Evolutionary conservation across 1,284 basidiomycete genomes (phyloP).

Genomic region (Porogramme epimiltina): DNA sequence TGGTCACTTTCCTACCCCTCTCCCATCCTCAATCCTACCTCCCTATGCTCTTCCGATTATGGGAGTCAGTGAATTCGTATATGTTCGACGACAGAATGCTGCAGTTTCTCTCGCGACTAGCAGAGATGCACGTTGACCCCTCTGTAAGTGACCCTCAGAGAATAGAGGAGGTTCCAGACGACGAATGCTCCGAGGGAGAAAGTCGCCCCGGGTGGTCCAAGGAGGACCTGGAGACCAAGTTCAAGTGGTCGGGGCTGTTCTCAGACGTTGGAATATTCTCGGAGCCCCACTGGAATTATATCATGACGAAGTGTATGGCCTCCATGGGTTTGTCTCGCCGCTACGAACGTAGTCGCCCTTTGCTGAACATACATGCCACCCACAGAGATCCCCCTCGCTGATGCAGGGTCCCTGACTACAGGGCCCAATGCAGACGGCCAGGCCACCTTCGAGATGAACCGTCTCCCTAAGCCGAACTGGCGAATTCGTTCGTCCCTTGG

Average conservation of each 20-base stretch:
- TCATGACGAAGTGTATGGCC: constrained; percentile 91
- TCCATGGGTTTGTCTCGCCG: constrained; percentile 70
- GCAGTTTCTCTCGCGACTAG: constrained; percentile 66
- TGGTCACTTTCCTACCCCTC: constrained; percentile 80
- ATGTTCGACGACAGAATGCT: constrained; percentile 85
- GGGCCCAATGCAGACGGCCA: constrained; percentile 69
- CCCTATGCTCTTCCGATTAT: constrained; percentile 78
- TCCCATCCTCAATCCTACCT: constrained; percentile 81
- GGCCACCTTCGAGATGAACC: constrained; percentile 65
- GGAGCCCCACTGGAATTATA: constrained; percentile 82
- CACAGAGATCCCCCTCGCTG: constrained; percentile 71
- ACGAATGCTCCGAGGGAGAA: constrained; percentile 67
- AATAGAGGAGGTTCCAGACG: constrained; percentile 68
- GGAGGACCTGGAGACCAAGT: constrained; percentile 42
- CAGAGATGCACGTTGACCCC: constrained; percentile 76
- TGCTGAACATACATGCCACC: not conserved
- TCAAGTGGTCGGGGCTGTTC: constrained; percentile 68
- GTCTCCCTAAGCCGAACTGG: constrained; percentile 69
- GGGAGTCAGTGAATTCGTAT: constrained; percentile 85
- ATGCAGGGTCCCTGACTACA: constrained; percentile 70
- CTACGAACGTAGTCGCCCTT: constrained; percentile 7
- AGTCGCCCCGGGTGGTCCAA: constrained; percentile 57
- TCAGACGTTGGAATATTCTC: constrained; percentile 88
- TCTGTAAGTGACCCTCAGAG: constrained; percentile 70
- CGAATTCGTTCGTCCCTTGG: constrained; percentile 64